Base-by-base conservation (phyloP, 495 filamentous ascomycete genomes). In the Clavariopsis aquatica region DNA sequence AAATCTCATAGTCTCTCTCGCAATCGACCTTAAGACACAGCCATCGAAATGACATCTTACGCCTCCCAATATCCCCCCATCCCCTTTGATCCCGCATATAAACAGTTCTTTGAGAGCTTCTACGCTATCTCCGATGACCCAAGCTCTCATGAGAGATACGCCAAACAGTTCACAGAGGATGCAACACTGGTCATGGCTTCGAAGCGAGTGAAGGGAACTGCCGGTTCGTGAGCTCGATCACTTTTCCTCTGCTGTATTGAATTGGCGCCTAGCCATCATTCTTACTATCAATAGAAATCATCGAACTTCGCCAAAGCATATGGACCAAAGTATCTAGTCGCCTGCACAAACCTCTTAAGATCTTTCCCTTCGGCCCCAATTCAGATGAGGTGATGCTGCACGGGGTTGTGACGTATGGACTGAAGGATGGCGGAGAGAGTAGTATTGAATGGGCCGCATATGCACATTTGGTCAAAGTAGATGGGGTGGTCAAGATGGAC, bases 381-480 rank as follows among this genome's bases (percentile, higher is more conserved):
- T 46, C 71, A 3, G 61, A 74, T 15, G 83, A 87, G 63, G 76
- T 86, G n/a, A 87, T 88, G 85, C 74, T 88, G 8, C 80, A 81
- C 64, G 85, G 85, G 19, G 83, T 73, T 0, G 85, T 87, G 24
- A 78, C 69, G 38, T 87, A 85, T 71, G 76, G 71, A 51, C 71
- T 87, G 28, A 86, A 84, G 72, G 76, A 75, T 68, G 79, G 74
- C 47, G 72, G 74, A 53, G 76, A 82, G 57, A 69, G 77, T 1
- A 70, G 68, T 49, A 77, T 75, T 20, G 80, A 83, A 1, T 88
- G 84, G 84, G 81, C 82, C 47, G 85, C 79, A 29, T 71, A 80
- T 56, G 84, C 81, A 51, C 76, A 80, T 17, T 78, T 88, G 74
- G 78, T 69, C 10, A 71, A 80, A 68, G 77, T 75, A 12, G 77